Conservation (phyloP, 73 alveolate genomes). For the Paramecium bursaria region DNA sequence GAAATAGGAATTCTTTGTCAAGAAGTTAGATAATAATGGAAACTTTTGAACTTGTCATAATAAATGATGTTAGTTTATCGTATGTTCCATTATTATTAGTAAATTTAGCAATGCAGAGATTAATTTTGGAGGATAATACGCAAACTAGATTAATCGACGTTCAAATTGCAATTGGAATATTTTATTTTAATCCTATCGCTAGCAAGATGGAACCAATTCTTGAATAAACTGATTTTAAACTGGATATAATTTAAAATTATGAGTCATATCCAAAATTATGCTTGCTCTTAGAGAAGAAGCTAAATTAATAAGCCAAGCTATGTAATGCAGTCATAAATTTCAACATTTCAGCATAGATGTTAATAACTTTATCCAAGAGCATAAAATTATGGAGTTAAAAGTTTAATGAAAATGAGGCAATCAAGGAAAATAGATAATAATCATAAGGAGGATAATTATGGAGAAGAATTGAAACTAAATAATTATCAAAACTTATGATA, state of each 20-base stretch:
- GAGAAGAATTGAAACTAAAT: slow-evolving; percentile 23
- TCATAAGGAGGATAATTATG: background rate
- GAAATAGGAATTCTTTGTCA: too few relatives aligned
- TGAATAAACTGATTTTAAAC: background rate
- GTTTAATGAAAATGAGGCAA: background rate
- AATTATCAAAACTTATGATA: background rate
- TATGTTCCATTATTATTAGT: slow-evolving; percentile 21
- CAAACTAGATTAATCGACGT: background rate
- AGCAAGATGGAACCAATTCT: slow-evolving; percentile 52
- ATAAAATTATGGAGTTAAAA: slow-evolving; percentile 8
- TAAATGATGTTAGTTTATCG: slow-evolving; percentile 41
- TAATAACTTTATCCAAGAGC: background rate
- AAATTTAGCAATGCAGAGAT: background rate
- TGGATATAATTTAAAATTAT: too few relatives aligned
- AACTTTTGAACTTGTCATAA: slow-evolving; percentile 11
- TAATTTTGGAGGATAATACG: slow-evolving; percentile 2
- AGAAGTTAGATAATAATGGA: background rate
- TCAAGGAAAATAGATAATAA: background rate
- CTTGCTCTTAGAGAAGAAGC: too few relatives aligned
- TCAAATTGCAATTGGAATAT: background rate
- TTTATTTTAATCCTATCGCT: slow-evolving; percentile 40
- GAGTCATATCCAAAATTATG: background rate
- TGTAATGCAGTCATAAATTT: background rate
- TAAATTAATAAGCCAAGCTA: too few relatives aligned
- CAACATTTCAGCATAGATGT: slow-evolving; percentile 38